Evolutionary conservation across 768 basidiomycete species (phyloP), one percentile per base, ranked within the genome.

Genomic region (Psilocybe azurescens): DNA sequence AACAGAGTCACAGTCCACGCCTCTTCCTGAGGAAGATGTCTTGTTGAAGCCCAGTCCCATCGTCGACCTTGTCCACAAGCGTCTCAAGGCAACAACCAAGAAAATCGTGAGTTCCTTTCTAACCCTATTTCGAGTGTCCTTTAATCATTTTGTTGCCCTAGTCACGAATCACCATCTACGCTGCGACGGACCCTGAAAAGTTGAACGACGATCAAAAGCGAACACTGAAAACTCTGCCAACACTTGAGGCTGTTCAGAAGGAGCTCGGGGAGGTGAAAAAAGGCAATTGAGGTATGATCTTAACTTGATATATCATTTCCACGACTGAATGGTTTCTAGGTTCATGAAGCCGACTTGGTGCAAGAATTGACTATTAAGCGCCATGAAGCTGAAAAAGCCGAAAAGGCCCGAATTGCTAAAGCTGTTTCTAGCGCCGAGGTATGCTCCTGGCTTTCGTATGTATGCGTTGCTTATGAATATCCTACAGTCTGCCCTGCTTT

Each of bases 121-220:
- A 53, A 36, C 58, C 18, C 36, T 53, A 38, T 60, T 8, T 20
- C 38, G 13, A 24, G 18, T 30, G 46, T 10, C 6, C 18, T 32
- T 51, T 52, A 13, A 14, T 54, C 24, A 56, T 60, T 70, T 24
- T 65, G 47, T 61, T 61, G 55, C 62, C 57, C 38, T 56, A 96
- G 95, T 80, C 82, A 63, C 87, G 94, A 64, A 86, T 93, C 80
- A 79, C 87, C 51, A 76, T 79, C 10, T 95, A 97, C 72, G 84
- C 89, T 32, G 68, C 86, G 3, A 89, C 84, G 18, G 86, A 88
- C 29, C 73, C 82, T 3, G 87, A 88, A 58, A 89, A 90, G 69
- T 84, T 96, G 57, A 93, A 97, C 65, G 92, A 94, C 46, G 95
- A 97, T 75, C 95, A 97, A 77, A 90, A 83, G 65, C 86, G 88